phyloP scores from a whole-genome alignment of 2,329 filamentous ascomycete genomes.

The Alternaria viburni region DNA sequence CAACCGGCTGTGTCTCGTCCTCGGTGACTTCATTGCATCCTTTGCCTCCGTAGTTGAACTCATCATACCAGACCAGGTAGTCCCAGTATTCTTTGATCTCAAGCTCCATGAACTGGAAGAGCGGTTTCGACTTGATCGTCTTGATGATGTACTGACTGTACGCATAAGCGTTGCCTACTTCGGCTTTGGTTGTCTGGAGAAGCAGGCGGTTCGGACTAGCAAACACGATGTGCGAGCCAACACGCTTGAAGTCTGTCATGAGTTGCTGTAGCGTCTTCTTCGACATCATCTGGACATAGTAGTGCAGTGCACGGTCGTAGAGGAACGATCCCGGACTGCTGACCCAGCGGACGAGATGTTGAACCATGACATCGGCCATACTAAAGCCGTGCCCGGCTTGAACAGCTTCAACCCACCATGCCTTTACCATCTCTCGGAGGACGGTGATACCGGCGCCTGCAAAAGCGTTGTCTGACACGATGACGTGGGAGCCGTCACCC shows the following conservation, averaged over 20 bases:
- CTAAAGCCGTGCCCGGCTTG: conserved; percentile 69
- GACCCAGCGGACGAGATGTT: conserved; percentile 96
- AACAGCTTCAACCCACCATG: conserved; percentile 97
- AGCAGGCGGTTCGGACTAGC: conserved; percentile 88
- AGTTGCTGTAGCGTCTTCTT: conserved; percentile 96
- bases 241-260: conserved; percentile 93
- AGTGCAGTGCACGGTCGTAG: conserved; percentile 91
- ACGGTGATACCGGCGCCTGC: conserved; percentile 90
- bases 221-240: conserved; percentile 95
- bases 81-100: conserved; percentile 99
- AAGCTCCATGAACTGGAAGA: conserved; percentile 96
- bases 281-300: conserved; percentile 99
- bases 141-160: conserved; percentile 98
- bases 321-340: conserved; percentile 92
- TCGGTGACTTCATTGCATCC: conserved; percentile 82
- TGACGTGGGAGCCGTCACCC: conserved; percentile 69
- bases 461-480: conserved; percentile 89
- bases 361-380: conserved; percentile 98
- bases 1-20: conserved; percentile 77
- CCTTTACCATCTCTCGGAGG: conserved; percentile 95
- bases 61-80: conserved; percentile 97
- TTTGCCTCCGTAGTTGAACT: conserved; percentile 98
- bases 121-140: conserved; percentile 91
- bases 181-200: conserved; percentile 93
- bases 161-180: conserved; percentile 94